Evolutionary conservation across 1,139 yeast genomes (phyloP).

Genomic region (Hansenula lynferdii): DNA sequence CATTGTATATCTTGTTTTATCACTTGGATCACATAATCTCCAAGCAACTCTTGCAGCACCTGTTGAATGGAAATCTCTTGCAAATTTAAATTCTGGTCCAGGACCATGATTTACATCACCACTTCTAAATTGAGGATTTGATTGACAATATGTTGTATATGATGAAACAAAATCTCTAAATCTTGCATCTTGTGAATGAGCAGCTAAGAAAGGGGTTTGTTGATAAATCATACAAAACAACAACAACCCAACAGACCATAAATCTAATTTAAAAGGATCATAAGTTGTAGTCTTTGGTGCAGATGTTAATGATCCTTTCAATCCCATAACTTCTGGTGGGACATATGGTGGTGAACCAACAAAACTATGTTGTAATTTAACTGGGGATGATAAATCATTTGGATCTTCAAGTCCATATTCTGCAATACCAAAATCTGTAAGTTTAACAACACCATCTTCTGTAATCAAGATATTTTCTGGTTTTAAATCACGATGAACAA

Average conservation of each 20-base stretch:
- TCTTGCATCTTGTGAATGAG: slow-evolving; percentile 44
- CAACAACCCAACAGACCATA: slow-evolving; percentile 68
- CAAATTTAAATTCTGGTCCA: slow-evolving; percentile 62
- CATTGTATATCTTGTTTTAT: slow-evolving; percentile 47
- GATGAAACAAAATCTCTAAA: slow-evolving; percentile 54
- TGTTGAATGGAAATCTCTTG: slow-evolving; percentile 50
- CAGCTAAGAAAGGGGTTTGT: slow-evolving; percentile 55
- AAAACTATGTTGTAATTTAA: slow-evolving; percentile 41
- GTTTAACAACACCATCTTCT: slow-evolving; percentile 53
- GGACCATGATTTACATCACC: slow-evolving; percentile 51
- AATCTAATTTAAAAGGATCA: slow-evolving; percentile 66
- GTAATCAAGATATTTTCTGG: slow-evolving; percentile 81
- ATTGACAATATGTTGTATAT: slow-evolving; percentile 44
- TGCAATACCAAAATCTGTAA: slow-evolving; percentile 71
- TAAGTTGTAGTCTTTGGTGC: slow-evolving; percentile 24
- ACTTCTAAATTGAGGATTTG: slow-evolving; percentile 51
- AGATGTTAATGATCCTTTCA: slow-evolving; percentile 27
- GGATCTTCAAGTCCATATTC: slow-evolving; percentile 57
- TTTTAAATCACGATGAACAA: slow-evolving; percentile 89
- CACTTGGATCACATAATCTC: slow-evolving; percentile 67
- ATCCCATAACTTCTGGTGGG: slow-evolving; percentile 69
- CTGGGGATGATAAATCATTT: slow-evolving; percentile 44
- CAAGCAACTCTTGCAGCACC: slow-evolving; percentile 69
- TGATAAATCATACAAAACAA: slow-evolving; percentile 57
- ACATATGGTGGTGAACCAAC: slow-evolving; percentile 82